These are phyloP conservation scores for Ichthyophthirius multifiliis DNA, from an alignment of 169 alveolate genomes.

Conservation along the genomic window DNA sequence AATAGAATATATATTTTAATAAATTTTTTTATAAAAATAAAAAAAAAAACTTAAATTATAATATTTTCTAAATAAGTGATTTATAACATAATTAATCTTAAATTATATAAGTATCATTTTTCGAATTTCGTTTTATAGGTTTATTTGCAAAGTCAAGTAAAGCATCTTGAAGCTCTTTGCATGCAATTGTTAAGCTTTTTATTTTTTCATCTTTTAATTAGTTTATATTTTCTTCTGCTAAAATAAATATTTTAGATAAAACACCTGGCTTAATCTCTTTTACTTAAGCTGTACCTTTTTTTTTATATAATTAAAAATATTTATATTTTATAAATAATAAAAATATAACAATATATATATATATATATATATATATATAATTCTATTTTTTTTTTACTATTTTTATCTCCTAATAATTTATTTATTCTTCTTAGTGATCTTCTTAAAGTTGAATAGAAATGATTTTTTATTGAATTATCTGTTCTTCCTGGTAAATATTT, in stretches of 20 bases:
- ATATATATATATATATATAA: not conserved
- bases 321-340: too few relatives aligned
- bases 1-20: not conserved
- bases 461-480: constrained; percentile 87
- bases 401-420: constrained; percentile 40
- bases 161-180: constrained; percentile 41
- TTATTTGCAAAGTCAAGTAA: constrained; percentile 38
- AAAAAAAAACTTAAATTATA: constrained; percentile 34
- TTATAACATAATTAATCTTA: constrained; percentile 30
- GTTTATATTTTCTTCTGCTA: constrained; percentile 32
- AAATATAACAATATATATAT: not conserved
- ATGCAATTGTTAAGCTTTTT: constrained; percentile 34
- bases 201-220: constrained; percentile 40
- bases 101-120: constrained; percentile 9
- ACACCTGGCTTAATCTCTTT: constrained; percentile 49
- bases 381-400: constrained; percentile 16
- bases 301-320: too few relatives aligned
- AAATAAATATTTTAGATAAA: constrained; percentile 33
- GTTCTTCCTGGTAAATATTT: constrained; percentile 85
- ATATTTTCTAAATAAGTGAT: constrained; percentile 28
- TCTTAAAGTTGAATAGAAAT: constrained; percentile 78
- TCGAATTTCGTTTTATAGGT: constrained; percentile 15
- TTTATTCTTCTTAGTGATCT: constrained; percentile 34
- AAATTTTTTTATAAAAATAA: not conserved
- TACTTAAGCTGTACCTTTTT: constrained; percentile 37